These are phyloP conservation scores for Aspergillus neoniger DNA, from an alignment of 2,329 filamentous ascomycete genomes.

Conservation along the genomic window DNA sequence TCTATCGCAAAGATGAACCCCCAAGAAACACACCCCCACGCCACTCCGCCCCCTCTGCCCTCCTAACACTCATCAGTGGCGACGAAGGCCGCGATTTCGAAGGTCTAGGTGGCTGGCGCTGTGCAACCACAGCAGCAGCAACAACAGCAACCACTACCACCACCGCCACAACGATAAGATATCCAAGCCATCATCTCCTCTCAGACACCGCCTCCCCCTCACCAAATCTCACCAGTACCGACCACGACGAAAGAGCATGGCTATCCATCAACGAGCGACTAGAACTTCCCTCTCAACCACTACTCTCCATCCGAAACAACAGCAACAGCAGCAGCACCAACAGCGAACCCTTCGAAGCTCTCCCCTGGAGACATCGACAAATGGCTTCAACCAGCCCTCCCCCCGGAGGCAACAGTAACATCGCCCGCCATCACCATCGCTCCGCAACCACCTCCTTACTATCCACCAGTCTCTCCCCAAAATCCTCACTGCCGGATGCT, in stretches of 20 bases:
- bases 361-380: conserved; percentile 11
- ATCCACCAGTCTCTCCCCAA: conserved; percentile 10
- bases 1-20: conserved; percentile 9
- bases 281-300: conserved; percentile 38
- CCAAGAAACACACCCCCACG: conserved; percentile 13
- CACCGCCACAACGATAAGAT: conserved; percentile 15
- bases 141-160: too few species aligned
- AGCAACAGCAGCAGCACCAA: conserved; percentile 4
- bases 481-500: not conserved
- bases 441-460: conserved; percentile 38
- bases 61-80: conserved; percentile 33
- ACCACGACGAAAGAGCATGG: conserved; percentile 41
- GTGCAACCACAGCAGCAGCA: not conserved
- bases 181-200: conserved; percentile 19
- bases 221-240: conserved; percentile 25
- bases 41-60: conserved; percentile 18
- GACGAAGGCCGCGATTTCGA: conserved; percentile 46
- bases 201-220: conserved; percentile 29
- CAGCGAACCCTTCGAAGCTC: conserved; percentile 9
- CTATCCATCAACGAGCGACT: conserved; percentile 41
- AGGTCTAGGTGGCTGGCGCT: conserved; percentile 46
- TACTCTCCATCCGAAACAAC: conserved; percentile 19
- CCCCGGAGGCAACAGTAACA: not conserved
- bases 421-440: conserved; percentile 32
- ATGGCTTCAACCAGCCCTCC: not conserved